These are phyloP conservation scores for Venturia effusa DNA, from an alignment of 2,329 filamentous ascomycete genomes.

Conservation along the genomic window DNA sequence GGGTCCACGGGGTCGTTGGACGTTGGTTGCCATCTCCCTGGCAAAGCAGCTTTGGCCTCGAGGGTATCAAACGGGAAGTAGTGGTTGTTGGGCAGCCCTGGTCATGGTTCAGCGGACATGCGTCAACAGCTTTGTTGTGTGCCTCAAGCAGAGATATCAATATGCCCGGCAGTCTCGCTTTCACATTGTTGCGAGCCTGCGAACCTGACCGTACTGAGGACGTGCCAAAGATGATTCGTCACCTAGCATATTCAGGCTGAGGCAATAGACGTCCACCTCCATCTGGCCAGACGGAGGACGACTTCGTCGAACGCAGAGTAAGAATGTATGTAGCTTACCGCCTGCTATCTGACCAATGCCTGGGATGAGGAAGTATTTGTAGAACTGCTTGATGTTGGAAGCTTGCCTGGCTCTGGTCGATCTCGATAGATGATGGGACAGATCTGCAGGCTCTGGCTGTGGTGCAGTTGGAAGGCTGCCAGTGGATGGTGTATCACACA, in stretches of 20 bases:
- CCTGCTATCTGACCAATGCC: slow-evolving; percentile 52
- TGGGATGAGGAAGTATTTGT: slow-evolving; percentile 66
- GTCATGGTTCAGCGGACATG: not conserved
- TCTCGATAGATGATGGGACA: slow-evolving; percentile 69
- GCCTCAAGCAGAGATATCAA: too few relatives aligned
- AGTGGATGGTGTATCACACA: not conserved
- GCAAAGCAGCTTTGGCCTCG: slow-evolving; percentile 66
- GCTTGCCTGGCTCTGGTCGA: slow-evolving; percentile 52
- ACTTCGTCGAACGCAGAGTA: not conserved
- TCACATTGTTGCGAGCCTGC: too few relatives aligned
- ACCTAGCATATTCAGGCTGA: not conserved
- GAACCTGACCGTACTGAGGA: too few relatives aligned
- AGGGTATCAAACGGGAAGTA: slow-evolving; percentile 90
- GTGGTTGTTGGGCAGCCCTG: slow-evolving; percentile 67
- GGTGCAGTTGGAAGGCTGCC: not conserved
- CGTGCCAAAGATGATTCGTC: not conserved
- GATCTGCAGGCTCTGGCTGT: slow-evolving; percentile 44
- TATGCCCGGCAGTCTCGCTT: too few relatives aligned
- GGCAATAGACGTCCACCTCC: not conserved
- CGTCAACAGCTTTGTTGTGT: not conserved
- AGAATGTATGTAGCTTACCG: slow-evolving; percentile 28
- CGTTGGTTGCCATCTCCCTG: slow-evolving; percentile 62
- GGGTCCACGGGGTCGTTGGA: slow-evolving; percentile 49
- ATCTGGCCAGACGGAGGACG: too few relatives aligned
- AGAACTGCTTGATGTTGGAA: slow-evolving; percentile 68